phyloP scores from a whole-genome alignment of 176 grass and related monocot genomes.

The Cenchrus purpureus region DNA sequence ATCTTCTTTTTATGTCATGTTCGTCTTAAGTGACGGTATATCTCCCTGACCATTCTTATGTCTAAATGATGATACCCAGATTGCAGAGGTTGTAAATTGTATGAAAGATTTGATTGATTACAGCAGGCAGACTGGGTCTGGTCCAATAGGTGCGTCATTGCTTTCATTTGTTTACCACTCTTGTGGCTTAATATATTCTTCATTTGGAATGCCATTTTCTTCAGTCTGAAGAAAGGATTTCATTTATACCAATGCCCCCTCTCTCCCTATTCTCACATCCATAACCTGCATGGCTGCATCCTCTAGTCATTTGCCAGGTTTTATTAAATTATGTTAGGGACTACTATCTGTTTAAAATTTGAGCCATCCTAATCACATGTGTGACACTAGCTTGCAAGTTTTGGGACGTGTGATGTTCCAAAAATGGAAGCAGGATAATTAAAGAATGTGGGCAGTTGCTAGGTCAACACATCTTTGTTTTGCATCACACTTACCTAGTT shows the following conservation, averaged over 20 bases:
- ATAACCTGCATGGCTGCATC: background rate
- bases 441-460: background rate
- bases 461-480: background rate
- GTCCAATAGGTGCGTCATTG: conserved; percentile 68
- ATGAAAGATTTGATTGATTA: conserved; percentile 94
- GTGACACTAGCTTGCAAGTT: background rate
- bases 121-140: conserved; percentile 72
- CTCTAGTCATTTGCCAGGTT: background rate
- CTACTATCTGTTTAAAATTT: background rate
- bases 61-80: conserved; percentile 52
- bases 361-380: background rate
- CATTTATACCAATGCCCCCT: background rate
- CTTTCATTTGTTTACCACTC: background rate
- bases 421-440: background rate
- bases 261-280: background rate
- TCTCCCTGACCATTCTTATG: conserved; percentile 13
- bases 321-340: background rate
- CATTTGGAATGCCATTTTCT: conserved; percentile 10
- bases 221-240: background rate
- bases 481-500: background rate
- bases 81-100: conserved; percentile 89
- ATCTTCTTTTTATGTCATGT: background rate
- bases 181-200: conserved; percentile 32
- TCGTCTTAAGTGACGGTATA: conserved; percentile 4
- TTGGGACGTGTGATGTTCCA: background rate